Evolutionary conservation across 1,284 basidiomycete genomes (phyloP).

Genomic region (Athelia psychrophila): DNA sequence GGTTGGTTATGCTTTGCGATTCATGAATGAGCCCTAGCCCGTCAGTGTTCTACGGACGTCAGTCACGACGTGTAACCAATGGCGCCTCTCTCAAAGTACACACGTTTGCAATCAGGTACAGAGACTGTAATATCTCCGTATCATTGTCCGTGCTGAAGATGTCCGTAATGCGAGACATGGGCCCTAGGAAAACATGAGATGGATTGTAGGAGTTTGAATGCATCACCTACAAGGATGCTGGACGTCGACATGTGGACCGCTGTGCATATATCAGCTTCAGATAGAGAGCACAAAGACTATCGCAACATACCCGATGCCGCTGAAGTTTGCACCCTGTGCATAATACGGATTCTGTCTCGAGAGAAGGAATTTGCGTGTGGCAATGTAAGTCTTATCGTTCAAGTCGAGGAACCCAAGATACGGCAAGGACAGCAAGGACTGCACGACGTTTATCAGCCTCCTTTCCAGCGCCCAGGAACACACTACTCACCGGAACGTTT

Average conservation of each 20-base stretch:
- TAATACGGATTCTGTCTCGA: constrained; percentile 71
- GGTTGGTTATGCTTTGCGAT: constrained; percentile 61
- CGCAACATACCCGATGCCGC: constrained; percentile 58
- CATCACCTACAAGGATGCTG: constrained; percentile 58
- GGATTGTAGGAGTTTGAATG: no score
- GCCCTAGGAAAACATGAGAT: constrained; percentile 37
- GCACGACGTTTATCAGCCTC: neutral
- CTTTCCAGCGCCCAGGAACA: neutral
- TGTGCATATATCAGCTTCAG: constrained; percentile 21
- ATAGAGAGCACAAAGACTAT: neutral
- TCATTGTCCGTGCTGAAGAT: constrained; percentile 75
- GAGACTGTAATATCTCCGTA: constrained; percentile 55
- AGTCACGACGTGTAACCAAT: no score
- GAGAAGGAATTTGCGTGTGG: constrained; percentile 59
- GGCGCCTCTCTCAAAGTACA: constrained; percentile 21
- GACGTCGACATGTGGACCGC: constrained; percentile 71
- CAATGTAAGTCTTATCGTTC: constrained; percentile 51
- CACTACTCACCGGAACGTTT: constrained; percentile 65
- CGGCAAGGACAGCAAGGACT: constrained; percentile 74
- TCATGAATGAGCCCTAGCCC: constrained; percentile 79
- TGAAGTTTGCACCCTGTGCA: constrained; percentile 59
- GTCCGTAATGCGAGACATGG: constrained; percentile 74
- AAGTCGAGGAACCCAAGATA: constrained; percentile 75
- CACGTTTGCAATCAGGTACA: constrained; percentile 67
- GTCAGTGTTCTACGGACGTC: constrained; percentile 57